phyloP scores from a whole-genome alignment of 176 grass and related monocot genomes.

The Oryza meyeriana region DNA sequence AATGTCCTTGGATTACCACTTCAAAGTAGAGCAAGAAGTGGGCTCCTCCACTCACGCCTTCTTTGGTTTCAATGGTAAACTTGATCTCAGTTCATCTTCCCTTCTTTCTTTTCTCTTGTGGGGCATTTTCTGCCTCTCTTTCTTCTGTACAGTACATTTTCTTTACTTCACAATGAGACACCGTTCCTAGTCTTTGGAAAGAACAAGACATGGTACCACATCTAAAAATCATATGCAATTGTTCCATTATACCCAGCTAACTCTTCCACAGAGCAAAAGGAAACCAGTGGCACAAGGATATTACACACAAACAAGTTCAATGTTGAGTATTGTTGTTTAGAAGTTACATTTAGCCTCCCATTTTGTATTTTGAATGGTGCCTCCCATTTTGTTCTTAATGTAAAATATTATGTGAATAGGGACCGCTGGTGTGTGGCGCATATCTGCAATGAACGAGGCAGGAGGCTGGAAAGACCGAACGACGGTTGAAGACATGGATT shows the following conservation, averaged over 20 bases:
- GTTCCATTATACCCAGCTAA: background rate
- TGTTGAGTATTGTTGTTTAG: background rate
- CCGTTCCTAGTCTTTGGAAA: background rate
- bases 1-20: conserved; percentile 87
- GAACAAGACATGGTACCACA: background rate
- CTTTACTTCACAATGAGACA: background rate
- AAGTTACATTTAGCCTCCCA: background rate
- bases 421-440: conserved; percentile 70
- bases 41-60: conserved; percentile 59
- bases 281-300: background rate
- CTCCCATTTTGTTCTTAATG: background rate
- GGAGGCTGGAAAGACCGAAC: conserved; percentile 82
- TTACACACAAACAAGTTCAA: background rate
- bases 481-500: conserved; percentile 84
- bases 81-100: background rate
- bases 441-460: conserved; percentile 62
- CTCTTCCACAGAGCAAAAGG: background rate
- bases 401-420: conserved; percentile 36
- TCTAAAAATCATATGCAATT: conserved; percentile 8
- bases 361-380: background rate
- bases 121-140: background rate
- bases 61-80: conserved; percentile 73
- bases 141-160: background rate
- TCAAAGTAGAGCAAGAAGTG: conserved; percentile 68
- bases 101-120: background rate